phyloP scores from a whole-genome alignment of 164 flowering plant species.

The Macadamia integrifolia region DNA sequence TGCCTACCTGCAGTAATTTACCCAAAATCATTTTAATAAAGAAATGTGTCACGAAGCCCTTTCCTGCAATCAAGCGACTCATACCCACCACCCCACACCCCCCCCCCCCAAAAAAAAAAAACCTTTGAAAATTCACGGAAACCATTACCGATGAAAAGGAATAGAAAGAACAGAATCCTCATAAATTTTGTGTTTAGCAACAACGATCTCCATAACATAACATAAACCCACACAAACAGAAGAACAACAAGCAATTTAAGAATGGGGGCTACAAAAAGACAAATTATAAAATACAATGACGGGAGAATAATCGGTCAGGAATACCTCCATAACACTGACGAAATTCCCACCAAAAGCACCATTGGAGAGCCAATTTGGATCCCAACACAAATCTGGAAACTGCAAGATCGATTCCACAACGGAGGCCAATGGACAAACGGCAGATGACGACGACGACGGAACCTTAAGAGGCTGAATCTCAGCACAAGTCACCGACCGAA shows the following conservation, averaged over 20 bases:
- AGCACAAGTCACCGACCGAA: constrained; percentile 19
- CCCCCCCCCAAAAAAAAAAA: no score
- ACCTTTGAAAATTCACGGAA: no score
- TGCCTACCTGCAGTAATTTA: no score
- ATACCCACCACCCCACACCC: no score
- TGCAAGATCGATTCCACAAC: constrained; percentile 25
- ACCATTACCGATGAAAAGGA: no score
- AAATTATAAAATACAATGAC: background rate
- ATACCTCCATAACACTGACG: constrained; percentile 36
- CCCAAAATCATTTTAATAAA: background rate
- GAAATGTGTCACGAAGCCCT: background rate
- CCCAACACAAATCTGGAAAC: constrained; percentile 17
- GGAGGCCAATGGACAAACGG: constrained; percentile 27
- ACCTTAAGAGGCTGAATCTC: constrained; percentile 11
- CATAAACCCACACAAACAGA: background rate
- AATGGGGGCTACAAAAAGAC: background rate
- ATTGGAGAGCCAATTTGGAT: constrained; percentile 9
- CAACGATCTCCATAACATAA: background rate
- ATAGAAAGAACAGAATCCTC: no score
- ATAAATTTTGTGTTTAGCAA: background rate
- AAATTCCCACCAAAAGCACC: constrained; percentile 12
- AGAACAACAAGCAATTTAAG: background rate
- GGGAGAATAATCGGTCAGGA: no score
- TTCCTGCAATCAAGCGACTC: background rate
- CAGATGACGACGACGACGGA: constrained; percentile 12